A percentile compares a stretch with the other conserved stretches of the same genome.
Evolutionary conservation across 495 filamentous ascomycete species (phyloP).

Genomic region (Umbilicaria muhlenbergii): DNA sequence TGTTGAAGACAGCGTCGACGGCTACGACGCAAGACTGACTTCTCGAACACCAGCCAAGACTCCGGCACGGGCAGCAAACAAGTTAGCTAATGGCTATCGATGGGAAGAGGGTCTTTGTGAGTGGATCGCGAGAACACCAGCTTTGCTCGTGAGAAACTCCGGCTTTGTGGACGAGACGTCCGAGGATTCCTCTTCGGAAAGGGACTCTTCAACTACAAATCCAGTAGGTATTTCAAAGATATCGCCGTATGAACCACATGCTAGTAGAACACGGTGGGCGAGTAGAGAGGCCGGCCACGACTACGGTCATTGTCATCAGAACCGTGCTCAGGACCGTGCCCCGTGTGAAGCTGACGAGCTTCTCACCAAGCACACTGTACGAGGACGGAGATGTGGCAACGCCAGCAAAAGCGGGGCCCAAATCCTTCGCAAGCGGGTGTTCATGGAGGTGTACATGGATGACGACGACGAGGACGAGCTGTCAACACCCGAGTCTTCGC

Average conservation of each 20-base stretch:
- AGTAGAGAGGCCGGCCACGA: too few species aligned
- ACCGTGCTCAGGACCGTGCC: too few species aligned
- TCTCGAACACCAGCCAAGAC: conserved; percentile 9
- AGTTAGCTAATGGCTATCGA: conserved; percentile 22
- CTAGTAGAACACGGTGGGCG: conserved; percentile 7
- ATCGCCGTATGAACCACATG: conserved; percentile 10
- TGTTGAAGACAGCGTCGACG: conserved; percentile 23
- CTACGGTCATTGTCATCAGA: too few species aligned
- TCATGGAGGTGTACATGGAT: too few species aligned
- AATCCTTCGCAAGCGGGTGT: too few species aligned
- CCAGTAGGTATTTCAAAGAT: not conserved
- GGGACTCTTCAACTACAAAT: too few species aligned
- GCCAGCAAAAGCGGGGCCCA: too few species aligned
- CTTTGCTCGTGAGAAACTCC: conserved; percentile 1
- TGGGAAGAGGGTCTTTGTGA: conserved; percentile 42
- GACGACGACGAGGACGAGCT: conserved; percentile 3
- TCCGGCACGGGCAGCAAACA: conserved; percentile 2
- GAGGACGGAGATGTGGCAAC: too few species aligned
- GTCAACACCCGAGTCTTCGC: not conserved
- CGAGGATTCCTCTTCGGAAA: not conserved
- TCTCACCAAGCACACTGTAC: too few species aligned
- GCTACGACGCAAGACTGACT: conserved; percentile 9
- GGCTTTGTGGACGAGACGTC: conserved; percentile 2
- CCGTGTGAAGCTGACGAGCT: too few species aligned
- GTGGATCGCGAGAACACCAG: conserved; percentile 35